These are phyloP conservation scores for Furcasterigmium sp. DNA, from an alignment of 2,329 filamentous ascomycete species.

Conservation along the genomic window DNA sequence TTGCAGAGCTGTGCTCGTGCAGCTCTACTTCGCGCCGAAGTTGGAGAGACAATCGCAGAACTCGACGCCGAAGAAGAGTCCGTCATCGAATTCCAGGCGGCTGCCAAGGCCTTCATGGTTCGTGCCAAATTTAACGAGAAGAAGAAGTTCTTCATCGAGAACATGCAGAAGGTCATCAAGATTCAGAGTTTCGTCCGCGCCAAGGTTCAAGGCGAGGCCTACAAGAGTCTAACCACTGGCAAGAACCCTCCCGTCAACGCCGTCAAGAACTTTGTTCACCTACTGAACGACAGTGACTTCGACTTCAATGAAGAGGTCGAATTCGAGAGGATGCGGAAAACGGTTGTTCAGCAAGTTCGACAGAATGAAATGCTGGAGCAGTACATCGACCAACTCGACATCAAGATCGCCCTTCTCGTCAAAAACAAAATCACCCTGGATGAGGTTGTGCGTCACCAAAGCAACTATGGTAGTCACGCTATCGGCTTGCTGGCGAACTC, in stretches of 20 bases:
- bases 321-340: conserved; percentile 90
- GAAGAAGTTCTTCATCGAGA: conserved; percentile 82
- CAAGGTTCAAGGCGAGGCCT: conserved; percentile 94
- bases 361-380: conserved; percentile 97
- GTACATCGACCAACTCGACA: conserved; percentile 96
- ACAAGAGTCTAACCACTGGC: conserved; percentile 92
- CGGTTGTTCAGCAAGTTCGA: conserved; percentile 92
- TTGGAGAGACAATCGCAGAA: conserved; percentile 69
- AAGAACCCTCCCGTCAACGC: conserved; percentile 96
- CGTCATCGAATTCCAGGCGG: conserved; percentile 69
- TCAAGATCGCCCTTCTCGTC: conserved; percentile 96
- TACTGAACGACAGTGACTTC: conserved; percentile 96
- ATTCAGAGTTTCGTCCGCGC: conserved; percentile 95
- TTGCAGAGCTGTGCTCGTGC: conserved; percentile 75
- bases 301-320: conserved; percentile 99
- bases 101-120: conserved; percentile 67
- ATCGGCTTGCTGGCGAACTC: conserved; percentile 80
- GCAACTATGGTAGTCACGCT: conserved; percentile 87
- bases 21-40: conserved; percentile 68
- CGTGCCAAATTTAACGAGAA: conserved; percentile 76
- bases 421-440: conserved; percentile 99
- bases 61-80: conserved; percentile 79
- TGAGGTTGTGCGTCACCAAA: conserved; percentile 94
- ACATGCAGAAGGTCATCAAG: conserved; percentile 99
- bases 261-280: conserved; percentile 95